Evolutionary conservation across 495 filamentous ascomycete species (phyloP), one percentile per base, ranked within the genome.

Genomic region (Thermochaetoides thermophila): DNA sequence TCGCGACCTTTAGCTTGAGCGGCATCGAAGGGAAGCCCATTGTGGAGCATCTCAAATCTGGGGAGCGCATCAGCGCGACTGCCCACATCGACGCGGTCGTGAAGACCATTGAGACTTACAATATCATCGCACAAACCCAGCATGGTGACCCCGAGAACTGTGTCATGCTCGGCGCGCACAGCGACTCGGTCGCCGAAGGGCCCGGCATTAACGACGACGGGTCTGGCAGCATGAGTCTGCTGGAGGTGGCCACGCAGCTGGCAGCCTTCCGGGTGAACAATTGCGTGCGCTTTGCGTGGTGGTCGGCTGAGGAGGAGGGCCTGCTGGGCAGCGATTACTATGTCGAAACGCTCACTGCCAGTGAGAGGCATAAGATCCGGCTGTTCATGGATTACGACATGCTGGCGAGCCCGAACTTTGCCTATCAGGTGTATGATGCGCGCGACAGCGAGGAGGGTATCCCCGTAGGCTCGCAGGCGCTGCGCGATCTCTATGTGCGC

Each of bases 381-480:
- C 52, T 73, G 17, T 70, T 69, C 40, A 69, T 73, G 59, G 68
- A 73, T 44, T 72, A 70, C 42, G 69, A 73, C 40, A 73, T 73
- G 69, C 52, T 73, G 40, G 68, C 57, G 10, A 64, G 57, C 32
- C 68, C 61, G 19, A 70, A 68, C 46, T 71, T 59, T 37, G 66
- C 64, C 12, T 67, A 67, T 32, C 66, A 71, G 42, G 51, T 71
- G n/a, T 71, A 60, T 43, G 33, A 60, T 32, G 51, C 61, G 10
- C 53, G 55, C 7, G 57, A 70, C 41, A n/a, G n/a, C n/a, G n/a
- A n/a, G n/a, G 54, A 52, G 0, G 51, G 41, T 13, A 68, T 66
- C 43, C 66, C 66, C 1, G 45, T 37, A 7, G 66, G 66, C 20
- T 68, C 64, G 2, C 51, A 68, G 45, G 49, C 63, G 42, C 47